These are phyloP conservation scores for Chenopodium quinoa DNA, from an alignment of 148 eudicot species.

Conservation along the genomic window DNA sequence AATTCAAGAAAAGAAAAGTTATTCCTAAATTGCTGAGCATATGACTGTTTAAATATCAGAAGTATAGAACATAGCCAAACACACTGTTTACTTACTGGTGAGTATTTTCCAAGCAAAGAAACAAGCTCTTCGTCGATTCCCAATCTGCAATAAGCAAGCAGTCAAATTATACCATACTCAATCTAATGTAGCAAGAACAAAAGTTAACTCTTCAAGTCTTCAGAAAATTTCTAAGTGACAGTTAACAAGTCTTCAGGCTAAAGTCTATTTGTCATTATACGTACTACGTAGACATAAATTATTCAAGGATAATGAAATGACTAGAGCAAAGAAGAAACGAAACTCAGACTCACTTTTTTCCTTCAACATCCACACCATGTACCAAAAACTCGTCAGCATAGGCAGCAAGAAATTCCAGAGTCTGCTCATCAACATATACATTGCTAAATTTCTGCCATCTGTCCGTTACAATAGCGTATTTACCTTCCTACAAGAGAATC, in stretches of 20 bases:
- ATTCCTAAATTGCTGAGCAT: background rate
- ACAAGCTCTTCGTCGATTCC: conserved; percentile 99
- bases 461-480: conserved; percentile 89
- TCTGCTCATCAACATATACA: conserved; percentile 64
- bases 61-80: background rate
- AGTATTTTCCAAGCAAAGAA: conserved; percentile 65
- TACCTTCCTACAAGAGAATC: conserved; percentile 59
- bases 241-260: background rate
- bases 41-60: conserved; percentile 4
- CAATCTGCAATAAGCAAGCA: conserved; percentile 50
- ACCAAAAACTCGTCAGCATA: conserved; percentile 96
- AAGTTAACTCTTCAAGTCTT: background rate
- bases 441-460: conserved; percentile 98
- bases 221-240: conserved; percentile 1
- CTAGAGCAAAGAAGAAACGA: conserved; percentile 11
- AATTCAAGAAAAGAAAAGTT: background rate
- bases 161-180: conserved; percentile 5
- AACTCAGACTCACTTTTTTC: conserved; percentile 69
- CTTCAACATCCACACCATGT: conserved; percentile 99
- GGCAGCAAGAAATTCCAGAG: conserved; percentile 68
- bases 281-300: background rate
- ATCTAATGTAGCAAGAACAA: background rate
- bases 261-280: background rate
- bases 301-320: background rate
- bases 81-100: conserved; percentile 35